Base-by-base conservation (phyloP, 1,284 basidiomycete genomes). In the Apiotrichum akiyoshidainum region DNA sequence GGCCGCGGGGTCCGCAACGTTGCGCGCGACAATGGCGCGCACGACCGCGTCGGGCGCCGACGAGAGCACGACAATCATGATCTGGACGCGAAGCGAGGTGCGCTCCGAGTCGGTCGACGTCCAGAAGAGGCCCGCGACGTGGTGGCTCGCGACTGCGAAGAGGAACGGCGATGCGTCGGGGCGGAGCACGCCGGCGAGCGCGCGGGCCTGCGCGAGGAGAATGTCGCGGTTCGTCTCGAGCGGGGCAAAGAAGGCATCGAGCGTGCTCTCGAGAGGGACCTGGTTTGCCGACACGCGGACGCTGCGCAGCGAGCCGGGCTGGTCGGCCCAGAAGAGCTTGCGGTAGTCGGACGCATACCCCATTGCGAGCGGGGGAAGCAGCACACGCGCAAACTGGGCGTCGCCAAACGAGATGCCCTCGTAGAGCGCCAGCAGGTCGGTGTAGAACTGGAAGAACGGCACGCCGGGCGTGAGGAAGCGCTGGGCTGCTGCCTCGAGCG, bases 361-460 rank as follows among this genome's bases (percentile, higher is more conserved):
- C 62, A 76, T 77, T 2, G 89, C 82, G 4, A 86, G 82, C 0
- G 91, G 88, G 0, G 87, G 84, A 8, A 95, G 80, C n/a, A 97
- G 81, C 5, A 92, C 81, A 4, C 83, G 81, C 2, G 84, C 85
- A 72, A 98, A 98, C 1, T 85, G 74, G 0, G 82, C 80, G 68
- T 98, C 86, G 9, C 87, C 86, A 74, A 95, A 94, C 2, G 94
- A 98, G 61, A 94, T 86, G 1, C 90, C 84, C 67, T 93, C 90
- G 79, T 93, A 98, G 10, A 98, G 79, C 0, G 84, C 87, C 52
- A 96, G 81, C 65, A 97, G 87, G 74, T 97, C 93, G 33, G 89
- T 90, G 80, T 94, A 99, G 72, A 90, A 90, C 72, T 96, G 92
- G 80, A 87, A 97, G 81, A 96, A 97, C 0, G 92, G 90, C 1